phyloP scores from a whole-genome alignment of 352 stramenopile genomes.

The Phytopythium montanum region DNA sequence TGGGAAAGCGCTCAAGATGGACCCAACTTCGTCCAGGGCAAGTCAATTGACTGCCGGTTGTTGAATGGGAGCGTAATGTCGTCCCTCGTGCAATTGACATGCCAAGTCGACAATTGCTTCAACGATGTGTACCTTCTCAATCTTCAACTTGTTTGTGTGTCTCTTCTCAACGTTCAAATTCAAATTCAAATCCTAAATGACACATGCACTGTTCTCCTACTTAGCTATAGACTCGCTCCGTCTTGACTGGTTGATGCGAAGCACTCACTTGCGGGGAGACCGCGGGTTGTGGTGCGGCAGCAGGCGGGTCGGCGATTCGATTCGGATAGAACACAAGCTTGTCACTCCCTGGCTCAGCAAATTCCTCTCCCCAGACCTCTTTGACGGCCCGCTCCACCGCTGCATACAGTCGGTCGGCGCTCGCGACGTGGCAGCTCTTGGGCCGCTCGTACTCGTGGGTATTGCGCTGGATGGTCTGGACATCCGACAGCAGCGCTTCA shows the following conservation, averaged over 20 bases:
- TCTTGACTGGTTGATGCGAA: not conserved
- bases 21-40: not conserved
- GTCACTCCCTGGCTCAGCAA: not conserved
- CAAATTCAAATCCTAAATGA: too few relatives aligned
- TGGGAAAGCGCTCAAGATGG: not conserved
- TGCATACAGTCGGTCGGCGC: not conserved
- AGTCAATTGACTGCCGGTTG: not conserved
- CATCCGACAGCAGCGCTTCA: not conserved
- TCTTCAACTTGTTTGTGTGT: too few relatives aligned
- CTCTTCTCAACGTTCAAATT: too few relatives aligned
- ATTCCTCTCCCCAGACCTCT: not conserved
- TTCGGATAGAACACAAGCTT: not conserved
- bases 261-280: not conserved
- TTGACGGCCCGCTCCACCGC: not conserved
- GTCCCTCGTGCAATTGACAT: too few relatives aligned
- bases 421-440: not conserved
- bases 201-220: too few relatives aligned
- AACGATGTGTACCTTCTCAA: not conserved
- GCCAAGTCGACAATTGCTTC: conserved; percentile 2
- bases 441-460: not conserved
- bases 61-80: not conserved
- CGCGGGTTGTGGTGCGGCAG: too few relatives aligned
- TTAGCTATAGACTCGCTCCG: not conserved
- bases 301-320: not conserved
- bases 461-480: not conserved